Percentiles rank a stretch among this genome's conserved stretches.
phyloP scores from a whole-genome alignment of 176 grass and related monocot species.

The Eleusine coracana region DNA sequence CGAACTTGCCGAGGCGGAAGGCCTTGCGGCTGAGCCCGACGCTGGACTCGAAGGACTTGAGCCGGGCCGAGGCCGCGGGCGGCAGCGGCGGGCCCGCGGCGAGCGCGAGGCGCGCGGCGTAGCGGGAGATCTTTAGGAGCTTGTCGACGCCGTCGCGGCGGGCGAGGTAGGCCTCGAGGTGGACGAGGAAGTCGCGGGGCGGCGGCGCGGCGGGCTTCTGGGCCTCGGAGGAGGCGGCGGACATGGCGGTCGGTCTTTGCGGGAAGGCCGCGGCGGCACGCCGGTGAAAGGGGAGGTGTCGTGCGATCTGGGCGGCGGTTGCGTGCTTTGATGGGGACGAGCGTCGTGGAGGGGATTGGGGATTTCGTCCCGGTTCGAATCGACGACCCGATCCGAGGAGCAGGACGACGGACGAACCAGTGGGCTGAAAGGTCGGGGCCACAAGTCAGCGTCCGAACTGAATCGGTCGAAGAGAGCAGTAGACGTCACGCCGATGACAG shows the following conservation, averaged over 20 bases:
- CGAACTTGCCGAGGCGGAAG: conserved; percentile 95
- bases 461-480: neutral
- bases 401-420: conserved; percentile 6
- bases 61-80: conserved; percentile 38
- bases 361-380: conserved; percentile 19
- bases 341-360: neutral
- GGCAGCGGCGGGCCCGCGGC: conserved; percentile 44
- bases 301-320: neutral
- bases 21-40: conserved; percentile 89
- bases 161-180: conserved; percentile 85
- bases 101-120: conserved; percentile 77
- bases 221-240: conserved; percentile 24
- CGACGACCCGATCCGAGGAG: neutral
- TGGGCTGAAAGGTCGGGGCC: neutral
- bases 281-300: neutral
- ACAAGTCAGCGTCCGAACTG: neutral
- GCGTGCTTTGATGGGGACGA: conserved; percentile 14
- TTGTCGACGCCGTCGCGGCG: conserved; percentile 98
- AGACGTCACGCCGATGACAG: neutral
- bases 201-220: conserved; percentile 22
- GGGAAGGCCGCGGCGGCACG: neutral
- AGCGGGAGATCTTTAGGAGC: conserved; percentile 97
- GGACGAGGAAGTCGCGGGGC: conserved; percentile 72
- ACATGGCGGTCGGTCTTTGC: conserved; percentile 8
- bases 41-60: conserved; percentile 87